phyloP scores from a whole-genome alignment of 2,329 filamentous ascomycete species.

The Diaporthe citriasiana region DNA sequence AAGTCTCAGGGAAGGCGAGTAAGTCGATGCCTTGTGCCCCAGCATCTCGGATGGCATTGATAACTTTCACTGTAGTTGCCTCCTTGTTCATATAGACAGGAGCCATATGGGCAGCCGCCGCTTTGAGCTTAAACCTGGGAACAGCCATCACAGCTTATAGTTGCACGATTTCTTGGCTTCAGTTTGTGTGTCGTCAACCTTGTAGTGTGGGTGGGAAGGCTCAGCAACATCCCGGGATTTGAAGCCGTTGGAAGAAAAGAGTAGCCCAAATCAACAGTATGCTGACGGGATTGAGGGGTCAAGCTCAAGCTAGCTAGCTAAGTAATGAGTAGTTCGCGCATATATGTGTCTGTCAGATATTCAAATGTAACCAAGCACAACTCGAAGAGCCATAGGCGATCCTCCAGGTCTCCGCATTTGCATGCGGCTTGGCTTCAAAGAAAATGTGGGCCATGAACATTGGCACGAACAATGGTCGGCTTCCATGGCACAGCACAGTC shows the following conservation, averaged over 20 bases:
- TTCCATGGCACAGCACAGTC: too few relatives aligned
- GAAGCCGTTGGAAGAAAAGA: neutral
- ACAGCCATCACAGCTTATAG: neutral
- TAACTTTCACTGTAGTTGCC: conserved; percentile 44
- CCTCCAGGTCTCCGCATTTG: neutral
- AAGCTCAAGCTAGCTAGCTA: neutral
- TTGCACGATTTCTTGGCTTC: too few relatives aligned
- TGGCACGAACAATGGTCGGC: too few relatives aligned
- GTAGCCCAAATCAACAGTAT: neutral
- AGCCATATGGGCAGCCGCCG: conserved; percentile 46
- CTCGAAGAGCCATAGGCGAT: neutral
- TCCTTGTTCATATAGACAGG: conserved; percentile 47
- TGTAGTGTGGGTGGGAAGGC: neutral
- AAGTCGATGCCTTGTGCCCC: conserved; percentile 42
- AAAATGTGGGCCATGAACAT: too few relatives aligned
- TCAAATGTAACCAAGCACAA: neutral
- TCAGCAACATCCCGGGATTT: too few relatives aligned
- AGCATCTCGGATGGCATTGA: conserved; percentile 43
- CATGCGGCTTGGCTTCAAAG: too few relatives aligned
- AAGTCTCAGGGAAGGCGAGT: conserved; percentile 47
- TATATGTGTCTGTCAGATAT: neutral
- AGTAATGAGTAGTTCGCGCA: neutral
- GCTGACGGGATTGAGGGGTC: conserved; percentile 18
- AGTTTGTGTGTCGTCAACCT: neutral
- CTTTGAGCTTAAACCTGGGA: conserved; percentile 43